These are phyloP conservation scores for Glomus cerebriforme DNA, from an alignment of 192 early-diverging fungal genomes.

Conservation along the genomic window DNA sequence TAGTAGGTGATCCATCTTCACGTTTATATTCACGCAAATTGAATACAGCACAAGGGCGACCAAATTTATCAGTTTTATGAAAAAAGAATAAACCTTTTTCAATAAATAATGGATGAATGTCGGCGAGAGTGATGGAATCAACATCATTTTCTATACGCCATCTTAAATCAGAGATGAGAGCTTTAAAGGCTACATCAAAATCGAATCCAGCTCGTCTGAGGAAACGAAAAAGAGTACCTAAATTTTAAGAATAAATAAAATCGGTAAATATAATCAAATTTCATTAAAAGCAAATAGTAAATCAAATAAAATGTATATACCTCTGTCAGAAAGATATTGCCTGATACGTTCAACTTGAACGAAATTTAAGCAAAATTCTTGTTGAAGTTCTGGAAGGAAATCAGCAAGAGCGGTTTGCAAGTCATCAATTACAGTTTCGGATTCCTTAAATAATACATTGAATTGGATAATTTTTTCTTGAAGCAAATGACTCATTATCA, in stretches of 20 bases:
- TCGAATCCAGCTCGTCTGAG: constrained; percentile 34
- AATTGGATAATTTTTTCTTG: constrained; percentile 22
- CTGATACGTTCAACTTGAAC: constrained; percentile 33
- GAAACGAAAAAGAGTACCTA: constrained; percentile 53
- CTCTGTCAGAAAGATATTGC: constrained; percentile 24
- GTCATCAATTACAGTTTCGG: constrained; percentile 22
- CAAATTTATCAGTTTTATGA: constrained; percentile 40
- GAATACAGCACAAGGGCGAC: constrained; percentile 43
- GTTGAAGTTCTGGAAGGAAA: constrained; percentile 1
- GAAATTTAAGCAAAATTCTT: constrained; percentile 15
- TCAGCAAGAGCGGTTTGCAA: constrained; percentile 5
- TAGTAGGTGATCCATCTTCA: constrained; percentile 10
- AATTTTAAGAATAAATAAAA: background rate
- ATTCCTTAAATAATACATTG: constrained; percentile 18
- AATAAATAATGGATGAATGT: constrained; percentile 34
- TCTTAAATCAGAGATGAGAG: constrained; percentile 37
- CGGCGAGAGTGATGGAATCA: constrained; percentile 22
- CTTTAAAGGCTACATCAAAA: constrained; percentile 26
- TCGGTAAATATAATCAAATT: background rate
- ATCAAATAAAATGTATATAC: constrained; percentile 1
- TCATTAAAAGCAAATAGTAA: background rate
- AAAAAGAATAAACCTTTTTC: constrained; percentile 44
- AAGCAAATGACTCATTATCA: constrained; percentile 23
- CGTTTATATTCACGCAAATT: constrained; percentile 35
- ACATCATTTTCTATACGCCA: constrained; percentile 42